Evolutionary conservation across 305 asterid genomes (phyloP), one percentile per base, ranked within the genome.

Genomic region (Solanum hybrid): DNA sequence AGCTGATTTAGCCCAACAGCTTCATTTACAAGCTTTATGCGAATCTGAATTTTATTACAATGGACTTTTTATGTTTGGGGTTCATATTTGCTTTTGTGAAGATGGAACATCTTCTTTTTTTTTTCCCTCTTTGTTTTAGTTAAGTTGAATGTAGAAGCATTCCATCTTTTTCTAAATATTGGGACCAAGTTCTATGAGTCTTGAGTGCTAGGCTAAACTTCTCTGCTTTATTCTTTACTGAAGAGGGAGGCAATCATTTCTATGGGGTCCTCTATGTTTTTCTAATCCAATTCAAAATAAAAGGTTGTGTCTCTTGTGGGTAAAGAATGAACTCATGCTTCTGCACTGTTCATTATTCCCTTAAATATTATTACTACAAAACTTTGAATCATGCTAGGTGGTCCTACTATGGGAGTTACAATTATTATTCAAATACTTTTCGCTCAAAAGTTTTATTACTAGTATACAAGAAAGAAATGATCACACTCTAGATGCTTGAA

Each of bases 201-300:
- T 42, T 42, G 71, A 76, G 88, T 90, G 82, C 66, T 32, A 81
- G 76, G 90, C 88, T 56, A 85, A 60, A 88, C 84, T 88, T 73
- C 56, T 37, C 27, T 79, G 91, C 95, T 93, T 94, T 96, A 95
- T 91, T 89, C 95, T 90, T 90, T 82, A 40, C 85, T 87, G 90
- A 91, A 10, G 87, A 82, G 72, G 69, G 87, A 45, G 29, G 15
- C 73, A 45, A 29, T 69, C 17, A 89, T 90, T 92, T 89, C 60
- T 80, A 81, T 56, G 81, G 86, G 73, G 85, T 88, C 87, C 91
- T 45, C 77, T 3, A 31, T 10, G 86, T 88, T 90, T 85, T 72
- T 45, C 76, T 86, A 24, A 87, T 78, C 89, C 85, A 35, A 90
- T 78, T 87, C 77, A 40, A 86, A 40, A 90, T 56, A 19, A 64